Percentiles rank a stretch among this genome's conserved stretches.
phyloP scores from a whole-genome alignment of 1,284 basidiomycete genomes.

The Takashimella tepidaria region DNA sequence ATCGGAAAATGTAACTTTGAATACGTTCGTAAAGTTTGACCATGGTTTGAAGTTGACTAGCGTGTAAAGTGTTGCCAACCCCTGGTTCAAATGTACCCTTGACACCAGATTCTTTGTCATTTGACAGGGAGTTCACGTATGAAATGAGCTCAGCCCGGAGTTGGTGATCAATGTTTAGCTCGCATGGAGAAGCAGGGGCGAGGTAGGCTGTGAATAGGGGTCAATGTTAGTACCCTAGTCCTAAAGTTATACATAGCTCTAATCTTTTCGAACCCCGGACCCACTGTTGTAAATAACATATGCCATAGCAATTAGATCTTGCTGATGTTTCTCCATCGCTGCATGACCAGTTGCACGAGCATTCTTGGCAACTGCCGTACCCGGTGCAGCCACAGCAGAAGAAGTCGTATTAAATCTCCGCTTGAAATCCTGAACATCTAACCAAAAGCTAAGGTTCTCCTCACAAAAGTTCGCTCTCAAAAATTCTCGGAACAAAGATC shows the following conservation, averaged over 20 bases:
- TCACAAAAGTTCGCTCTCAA: slow-evolving; percentile 93
- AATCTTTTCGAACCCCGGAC: slow-evolving; percentile 12
- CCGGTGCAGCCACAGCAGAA: slow-evolving; percentile 67
- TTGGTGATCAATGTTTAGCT: slow-evolving; percentile 97
- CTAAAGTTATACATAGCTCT: no score
- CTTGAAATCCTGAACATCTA: slow-evolving; percentile 96
- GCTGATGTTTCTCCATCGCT: slow-evolving; percentile 97
- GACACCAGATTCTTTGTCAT: slow-evolving; percentile 57
- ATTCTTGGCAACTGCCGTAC: slow-evolving; percentile 13
- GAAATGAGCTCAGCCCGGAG: slow-evolving; percentile 87
- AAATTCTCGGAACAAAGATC: slow-evolving; percentile 90
- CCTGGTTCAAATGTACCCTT: slow-evolving; percentile 72
- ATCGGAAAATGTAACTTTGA: slow-evolving; percentile 89
- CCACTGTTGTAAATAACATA: slow-evolving; percentile 66
- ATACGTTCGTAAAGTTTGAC: slow-evolving; percentile 92
- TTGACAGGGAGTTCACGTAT: slow-evolving; percentile 84
- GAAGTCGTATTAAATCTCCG: slow-evolving; percentile 91
- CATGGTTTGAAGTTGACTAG: slow-evolving; percentile 89
- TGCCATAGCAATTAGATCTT: slow-evolving; percentile 87
- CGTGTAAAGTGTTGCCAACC: slow-evolving; percentile 61
- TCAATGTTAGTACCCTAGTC: slow-evolving; percentile 57
- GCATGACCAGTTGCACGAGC: slow-evolving; percentile 62
- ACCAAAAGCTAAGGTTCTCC: slow-evolving; percentile 94
- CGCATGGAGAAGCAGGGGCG: slow-evolving; percentile 87
- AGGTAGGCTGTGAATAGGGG: slow-evolving; percentile 78